These are phyloP conservation scores for Zygotorulaspora sp. DNA, from an alignment of 805 yeast genomes.

Conservation along the genomic window DNA sequence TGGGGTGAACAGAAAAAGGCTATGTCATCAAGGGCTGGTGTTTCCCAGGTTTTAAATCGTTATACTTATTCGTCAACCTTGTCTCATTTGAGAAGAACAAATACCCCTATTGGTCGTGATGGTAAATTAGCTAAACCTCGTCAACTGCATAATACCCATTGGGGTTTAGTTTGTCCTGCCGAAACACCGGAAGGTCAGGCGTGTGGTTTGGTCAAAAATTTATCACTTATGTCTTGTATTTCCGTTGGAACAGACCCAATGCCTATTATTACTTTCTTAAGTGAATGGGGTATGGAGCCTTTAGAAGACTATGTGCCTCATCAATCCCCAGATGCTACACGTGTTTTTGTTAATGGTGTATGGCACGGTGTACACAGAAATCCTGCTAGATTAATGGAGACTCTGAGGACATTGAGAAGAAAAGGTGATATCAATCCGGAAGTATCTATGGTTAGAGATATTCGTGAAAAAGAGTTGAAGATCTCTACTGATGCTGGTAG, in stretches of 20 bases:
- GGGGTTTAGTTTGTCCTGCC: conserved; percentile 99
- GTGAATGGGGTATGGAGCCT: conserved; percentile 99
- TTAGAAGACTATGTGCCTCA: conserved; percentile 93
- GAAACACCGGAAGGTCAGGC: conserved; percentile 99
- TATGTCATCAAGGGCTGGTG: conserved; percentile 98
- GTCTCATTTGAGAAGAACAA: conserved; percentile 97
- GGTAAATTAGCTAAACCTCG: conserved; percentile 99
- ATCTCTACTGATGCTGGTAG: conserved; percentile 98
- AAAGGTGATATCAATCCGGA: conserved; percentile 94
- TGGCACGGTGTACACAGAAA: conserved; percentile 99
- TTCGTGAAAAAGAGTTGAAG: conserved; percentile 92
- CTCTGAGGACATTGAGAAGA: conserved; percentile 88
- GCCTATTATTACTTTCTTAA: conserved; percentile 86
- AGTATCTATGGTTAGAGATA: conserved; percentile 94
- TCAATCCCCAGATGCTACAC: conserved; percentile 82
- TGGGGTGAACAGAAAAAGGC: conserved; percentile 99
- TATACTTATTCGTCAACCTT: conserved; percentile 98
- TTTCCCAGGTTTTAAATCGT: conserved; percentile 95
- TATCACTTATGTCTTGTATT: conserved; percentile 94
- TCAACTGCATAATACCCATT: conserved; percentile 97
- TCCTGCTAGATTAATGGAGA: conserved; percentile 85
- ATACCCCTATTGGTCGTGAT: conserved; percentile 98
- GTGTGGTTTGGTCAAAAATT: conserved; percentile 96
- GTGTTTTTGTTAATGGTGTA: conserved; percentile 96
- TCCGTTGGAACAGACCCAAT: conserved; percentile 98